Percentiles rank a stretch among this genome's conserved stretches.
Evolutionary conservation across 257 asterid species (phyloP).

Genomic region (Lavandula angustifolia): DNA sequence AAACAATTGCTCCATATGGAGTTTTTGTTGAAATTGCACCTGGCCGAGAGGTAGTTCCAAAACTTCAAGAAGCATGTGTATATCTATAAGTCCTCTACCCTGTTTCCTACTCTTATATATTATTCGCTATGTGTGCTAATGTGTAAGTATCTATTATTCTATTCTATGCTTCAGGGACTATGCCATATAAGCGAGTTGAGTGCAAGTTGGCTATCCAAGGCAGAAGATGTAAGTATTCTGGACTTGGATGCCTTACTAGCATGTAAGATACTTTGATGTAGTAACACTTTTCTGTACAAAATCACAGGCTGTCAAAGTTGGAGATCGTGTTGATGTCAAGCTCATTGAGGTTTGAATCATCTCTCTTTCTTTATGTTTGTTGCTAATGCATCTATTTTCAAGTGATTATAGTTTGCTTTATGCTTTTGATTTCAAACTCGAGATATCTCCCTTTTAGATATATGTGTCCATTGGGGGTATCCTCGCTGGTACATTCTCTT

Average conservation of each 20-base stretch:
- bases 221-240: constrained; percentile 80
- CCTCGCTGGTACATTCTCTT: too few relatives aligned
- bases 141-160: neutral
- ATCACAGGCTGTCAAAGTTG: constrained; percentile 80
- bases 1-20: constrained; percentile 87
- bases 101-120: neutral
- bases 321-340: constrained; percentile 92
- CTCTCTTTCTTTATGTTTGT: constrained; percentile 23
- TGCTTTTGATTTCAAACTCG: too few relatives aligned
- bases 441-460: too few relatives aligned
- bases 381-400: constrained; percentile 19
- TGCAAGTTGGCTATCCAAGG: constrained; percentile 85
- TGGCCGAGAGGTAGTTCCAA: constrained; percentile 82
- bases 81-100: constrained; percentile 8
- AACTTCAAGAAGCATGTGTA: constrained; percentile 20
- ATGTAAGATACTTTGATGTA: constrained; percentile 22
- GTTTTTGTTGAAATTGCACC: constrained; percentile 91
- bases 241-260: constrained; percentile 14
- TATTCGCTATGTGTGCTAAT: constrained; percentile 1
- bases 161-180: constrained; percentile 62
- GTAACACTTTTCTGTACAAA: constrained; percentile 33
- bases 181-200: constrained; percentile 96
- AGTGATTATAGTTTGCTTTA: constrained; percentile 12
- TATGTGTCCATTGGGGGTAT: too few relatives aligned
- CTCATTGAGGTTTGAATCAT: constrained; percentile 76